phyloP scores from a whole-genome alignment of 176 grass and related monocot species.

The Poa pratensis region DNA sequence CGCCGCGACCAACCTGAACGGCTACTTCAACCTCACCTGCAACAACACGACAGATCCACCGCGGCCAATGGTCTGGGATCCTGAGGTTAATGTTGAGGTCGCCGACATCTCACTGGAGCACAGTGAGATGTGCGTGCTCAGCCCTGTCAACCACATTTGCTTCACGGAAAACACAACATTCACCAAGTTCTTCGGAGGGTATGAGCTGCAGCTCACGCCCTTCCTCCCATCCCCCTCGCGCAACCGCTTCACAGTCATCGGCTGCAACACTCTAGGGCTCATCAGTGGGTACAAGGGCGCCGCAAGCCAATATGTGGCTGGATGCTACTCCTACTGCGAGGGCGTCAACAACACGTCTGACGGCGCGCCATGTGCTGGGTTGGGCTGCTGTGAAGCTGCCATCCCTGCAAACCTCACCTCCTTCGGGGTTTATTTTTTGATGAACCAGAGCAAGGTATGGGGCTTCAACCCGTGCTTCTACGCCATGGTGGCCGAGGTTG shows the following conservation, averaged over 20 bases:
- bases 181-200: not conserved
- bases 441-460: constrained; percentile 7
- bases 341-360: not conserved
- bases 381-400: constrained; percentile 3
- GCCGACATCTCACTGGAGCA: constrained; percentile 22
- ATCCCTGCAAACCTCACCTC: not conserved
- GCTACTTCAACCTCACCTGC: not conserved
- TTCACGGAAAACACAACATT: not conserved
- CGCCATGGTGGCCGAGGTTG: constrained; percentile 12
- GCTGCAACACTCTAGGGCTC: constrained; percentile 7
- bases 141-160: not conserved
- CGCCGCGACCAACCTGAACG: not conserved
- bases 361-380: not conserved
- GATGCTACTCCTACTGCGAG: constrained; percentile 16
- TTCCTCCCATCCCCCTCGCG: not conserved
- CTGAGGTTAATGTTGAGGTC: not conserved
- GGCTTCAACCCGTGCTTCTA: constrained; percentile 22
- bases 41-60: not conserved
- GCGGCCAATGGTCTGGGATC: not conserved
- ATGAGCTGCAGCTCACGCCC: not conserved
- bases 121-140: not conserved
- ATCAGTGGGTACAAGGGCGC: not conserved
- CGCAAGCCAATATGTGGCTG: not conserved
- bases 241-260: constrained; percentile 10
- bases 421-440: not conserved